Conservation (phyloP, 2,329 filamentous ascomycete genomes). For the Penicillium nordicum region DNA sequence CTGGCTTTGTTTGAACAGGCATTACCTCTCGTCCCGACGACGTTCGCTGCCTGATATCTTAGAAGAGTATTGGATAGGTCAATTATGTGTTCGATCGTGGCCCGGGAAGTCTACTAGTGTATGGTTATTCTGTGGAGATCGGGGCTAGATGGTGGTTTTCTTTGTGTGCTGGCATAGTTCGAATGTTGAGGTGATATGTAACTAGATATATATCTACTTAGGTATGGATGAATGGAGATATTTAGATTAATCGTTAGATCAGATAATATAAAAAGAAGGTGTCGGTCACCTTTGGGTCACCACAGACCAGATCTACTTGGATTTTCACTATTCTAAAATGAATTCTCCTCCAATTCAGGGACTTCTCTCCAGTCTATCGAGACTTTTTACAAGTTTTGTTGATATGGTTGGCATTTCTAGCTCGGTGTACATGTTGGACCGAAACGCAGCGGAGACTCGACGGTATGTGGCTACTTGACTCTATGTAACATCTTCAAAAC, state of each 20-base stretch:
- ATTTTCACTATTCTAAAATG: neutral
- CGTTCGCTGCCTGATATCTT: neutral
- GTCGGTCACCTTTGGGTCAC: neutral
- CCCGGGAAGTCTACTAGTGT: neutral
- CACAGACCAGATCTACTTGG: neutral
- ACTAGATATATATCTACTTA: no score
- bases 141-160: neutral
- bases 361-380: neutral
- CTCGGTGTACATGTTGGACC: slow-evolving; percentile 21
- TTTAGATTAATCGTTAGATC: neutral
- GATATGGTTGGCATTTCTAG: slow-evolving; percentile 1
- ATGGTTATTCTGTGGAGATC: neutral
- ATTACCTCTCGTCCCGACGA: neutral
- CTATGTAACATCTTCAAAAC: no score
- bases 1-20: neutral
- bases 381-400: neutral
- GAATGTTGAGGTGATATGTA: neutral
- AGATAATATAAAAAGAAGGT: neutral
- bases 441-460: slow-evolving; percentile 20
- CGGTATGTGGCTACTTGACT: slow-evolving; percentile 13
- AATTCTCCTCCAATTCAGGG: neutral
- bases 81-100: neutral
- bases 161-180: neutral
- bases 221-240: neutral
- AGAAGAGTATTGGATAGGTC: neutral